Evolutionary conservation across 139 green algal species (phyloP), one percentile per base, ranked within the genome.

Genomic region (Mesostigma viride): DNA sequence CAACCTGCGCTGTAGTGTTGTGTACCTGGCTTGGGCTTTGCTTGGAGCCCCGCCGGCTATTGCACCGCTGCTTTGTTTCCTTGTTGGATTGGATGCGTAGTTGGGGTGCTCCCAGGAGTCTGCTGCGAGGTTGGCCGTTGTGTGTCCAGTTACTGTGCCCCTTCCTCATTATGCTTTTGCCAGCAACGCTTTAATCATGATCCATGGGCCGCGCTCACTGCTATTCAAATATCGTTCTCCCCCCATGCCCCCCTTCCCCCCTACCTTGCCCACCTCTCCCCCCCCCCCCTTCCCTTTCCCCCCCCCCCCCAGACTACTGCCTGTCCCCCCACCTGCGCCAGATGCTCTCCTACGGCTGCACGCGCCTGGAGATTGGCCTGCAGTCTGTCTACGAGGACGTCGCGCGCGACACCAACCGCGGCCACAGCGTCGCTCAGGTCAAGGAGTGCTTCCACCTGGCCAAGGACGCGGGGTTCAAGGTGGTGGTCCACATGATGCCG

Each of bases 401-500:
- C 3, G 92, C 92, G 0, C 76, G 92, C 0, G 92, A 97, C 77
- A 97, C 92, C 24, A 98, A 98, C 78, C 76, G 91, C 11, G 89
- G 89, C 2, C 89, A 95, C 75, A 95, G 87, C 24, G 87, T 94
- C 1, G 85, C 69, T 31, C 85, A 90, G 1, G 92, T 97, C 27
- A 87, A 88, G 34, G 76, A 91, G 44, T 96, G 91, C 77, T 98
- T 97, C 77, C 78, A 80, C 45, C 75, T 94, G 31, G 85, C 89
- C 31, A 98, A 98, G 79, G 27, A 80, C 26, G 60, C 40, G 2
- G 65, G 66, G n/a, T 74, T 79, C 40, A 78, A 79, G 70, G 73
- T 78, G 65, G 90, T 97, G 62, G 88, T 83, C 6, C 92, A 99
- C 83, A 95, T 99, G 88, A 98, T 99, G 93, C 93, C 93, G 1